A percentile compares a stretch with the other conserved stretches of the same genome.
These are phyloP conservation scores for Kalaharituber pfeilii DNA, from an alignment of 2,329 filamentous ascomycete species.

Conservation along the genomic window DNA sequence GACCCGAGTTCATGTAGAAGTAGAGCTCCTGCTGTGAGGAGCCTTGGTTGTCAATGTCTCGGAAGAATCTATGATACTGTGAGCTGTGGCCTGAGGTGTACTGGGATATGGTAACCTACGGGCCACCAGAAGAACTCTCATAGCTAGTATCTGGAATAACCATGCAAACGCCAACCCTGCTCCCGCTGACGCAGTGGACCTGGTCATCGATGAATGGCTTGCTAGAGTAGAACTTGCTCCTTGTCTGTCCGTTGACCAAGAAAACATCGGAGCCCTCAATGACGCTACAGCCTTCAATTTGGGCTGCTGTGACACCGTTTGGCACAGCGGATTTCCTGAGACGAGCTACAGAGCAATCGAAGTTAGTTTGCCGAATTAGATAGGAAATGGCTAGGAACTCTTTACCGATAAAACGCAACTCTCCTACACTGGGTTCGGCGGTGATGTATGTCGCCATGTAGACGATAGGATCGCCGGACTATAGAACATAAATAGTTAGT, in stretches of 20 bases:
- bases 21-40: conserved; percentile 42
- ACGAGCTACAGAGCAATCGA: conserved; percentile 30
- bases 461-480: conserved; percentile 39
- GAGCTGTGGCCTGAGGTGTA: neutral
- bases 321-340: conserved; percentile 13
- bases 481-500: neutral
- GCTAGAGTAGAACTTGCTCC: conserved; percentile 53
- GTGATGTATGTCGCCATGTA: conserved; percentile 47
- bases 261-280: conserved; percentile 27
- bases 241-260: conserved; percentile 42
- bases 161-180: conserved; percentile 38
- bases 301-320: conserved; percentile 5
- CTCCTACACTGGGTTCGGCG: conserved; percentile 38
- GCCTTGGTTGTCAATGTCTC: conserved; percentile 37
- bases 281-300: conserved; percentile 7
- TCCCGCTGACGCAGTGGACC: conserved; percentile 43
- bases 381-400: neutral
- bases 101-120: conserved; percentile 34
- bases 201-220: conserved; percentile 53
- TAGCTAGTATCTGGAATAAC: conserved; percentile 38
- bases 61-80: neutral
- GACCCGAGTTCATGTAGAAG: conserved; percentile 48
- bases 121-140: conserved; percentile 47
- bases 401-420: conserved; percentile 41
- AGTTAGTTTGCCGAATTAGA: conserved; percentile 22